phyloP scores from a whole-genome alignment of 2,329 filamentous ascomycete species.

The Hypoxylon sp. region DNA sequence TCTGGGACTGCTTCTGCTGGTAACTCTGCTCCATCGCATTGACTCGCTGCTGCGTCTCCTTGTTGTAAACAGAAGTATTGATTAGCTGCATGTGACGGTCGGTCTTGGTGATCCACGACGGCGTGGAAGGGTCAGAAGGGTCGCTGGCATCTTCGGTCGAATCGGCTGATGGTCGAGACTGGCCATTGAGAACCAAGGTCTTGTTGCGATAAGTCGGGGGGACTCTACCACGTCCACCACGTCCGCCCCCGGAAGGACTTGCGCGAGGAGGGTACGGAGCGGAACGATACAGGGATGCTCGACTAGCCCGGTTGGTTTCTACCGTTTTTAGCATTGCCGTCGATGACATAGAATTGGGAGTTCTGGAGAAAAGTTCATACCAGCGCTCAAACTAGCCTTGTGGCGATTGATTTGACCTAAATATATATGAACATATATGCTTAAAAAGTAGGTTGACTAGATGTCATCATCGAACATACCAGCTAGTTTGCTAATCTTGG shows the following conservation, averaged over 20 bases:
- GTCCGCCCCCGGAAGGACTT: constrained; percentile 46
- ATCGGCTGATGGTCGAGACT: constrained; percentile 45
- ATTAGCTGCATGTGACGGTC: constrained; percentile 87
- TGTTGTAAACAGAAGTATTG: constrained; percentile 82
- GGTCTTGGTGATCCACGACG: constrained; percentile 77
- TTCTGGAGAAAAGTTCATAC: constrained; percentile 30
- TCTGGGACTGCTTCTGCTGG: constrained; percentile 66
- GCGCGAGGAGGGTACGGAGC: constrained; percentile 50
- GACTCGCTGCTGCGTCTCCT: constrained; percentile 75
- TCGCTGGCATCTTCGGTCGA: constrained; percentile 48
- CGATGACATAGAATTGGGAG: neutral
- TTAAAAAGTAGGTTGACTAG: constrained; percentile 9
- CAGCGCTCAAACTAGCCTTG: constrained; percentile 67
- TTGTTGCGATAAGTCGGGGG: constrained; percentile 51
- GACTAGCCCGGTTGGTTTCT: constrained; percentile 43
- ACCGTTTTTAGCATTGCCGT: constrained; percentile 16
- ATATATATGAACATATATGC: constrained; percentile 45
- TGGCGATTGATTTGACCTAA: constrained; percentile 84
- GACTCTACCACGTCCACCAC: constrained; percentile 46
- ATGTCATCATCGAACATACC: constrained; percentile 54
- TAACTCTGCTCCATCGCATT: constrained; percentile 80
- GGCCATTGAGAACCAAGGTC: constrained; percentile 52
- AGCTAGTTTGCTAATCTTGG: constrained; percentile 66
- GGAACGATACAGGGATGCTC: constrained; percentile 47
- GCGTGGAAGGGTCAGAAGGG: constrained; percentile 54